Evolutionary conservation across 2,329 filamentous ascomycete species (phyloP), one percentile per base, ranked within the genome.

Genomic region (Trichoderma breve): DNA sequence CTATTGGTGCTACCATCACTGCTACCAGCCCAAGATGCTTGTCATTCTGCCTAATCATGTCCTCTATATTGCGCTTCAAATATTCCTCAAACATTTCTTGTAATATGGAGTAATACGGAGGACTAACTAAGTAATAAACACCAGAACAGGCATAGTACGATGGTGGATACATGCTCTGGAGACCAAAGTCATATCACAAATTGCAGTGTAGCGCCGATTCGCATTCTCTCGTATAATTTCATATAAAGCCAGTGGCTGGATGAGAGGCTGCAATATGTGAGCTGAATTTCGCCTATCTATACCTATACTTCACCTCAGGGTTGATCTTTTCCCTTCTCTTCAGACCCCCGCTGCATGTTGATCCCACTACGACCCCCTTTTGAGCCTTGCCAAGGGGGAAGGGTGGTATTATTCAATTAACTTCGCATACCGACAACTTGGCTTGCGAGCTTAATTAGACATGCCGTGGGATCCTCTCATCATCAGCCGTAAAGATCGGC

Each of bases 251-350:
- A n/a, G 12, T 18, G 60, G 60, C 24, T n/a, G 36, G 60, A 18
- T 14, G 39, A 63, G 3, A 43, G 15, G 36, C 60, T 47, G 24
- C 60, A 28, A 26, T 18, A 34, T 1, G 8, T 1, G 26, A 14
- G 6, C 28, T 47, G 21, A n/a, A 53, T 65, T 32, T 21, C 15
- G 0, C 18, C 28, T 4, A n/a, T 18, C 11, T 53, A 18, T 24
- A 14, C 26, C 7, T 53, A 18, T 24, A 14, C 26, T 4, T 21
- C 7, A 8, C 8, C 28, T 36, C 62, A 9, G 9, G 11, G 62
- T 9, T 53, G 62, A 65, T 65, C 62, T 60, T 60, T 47, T n/a
- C 55, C 66, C 66, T 58, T 62, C 55, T 69, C 30, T 32, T 62
- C 28, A 60, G 51, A 32, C n/a, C 21, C 66, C 55, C 66, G 36